A percentile compares a stretch with the other conserved stretches of the same genome.
Evolutionary conservation across 2,329 filamentous ascomycete genomes (phyloP).

Genomic region (Emmonsiellopsis sp.): DNA sequence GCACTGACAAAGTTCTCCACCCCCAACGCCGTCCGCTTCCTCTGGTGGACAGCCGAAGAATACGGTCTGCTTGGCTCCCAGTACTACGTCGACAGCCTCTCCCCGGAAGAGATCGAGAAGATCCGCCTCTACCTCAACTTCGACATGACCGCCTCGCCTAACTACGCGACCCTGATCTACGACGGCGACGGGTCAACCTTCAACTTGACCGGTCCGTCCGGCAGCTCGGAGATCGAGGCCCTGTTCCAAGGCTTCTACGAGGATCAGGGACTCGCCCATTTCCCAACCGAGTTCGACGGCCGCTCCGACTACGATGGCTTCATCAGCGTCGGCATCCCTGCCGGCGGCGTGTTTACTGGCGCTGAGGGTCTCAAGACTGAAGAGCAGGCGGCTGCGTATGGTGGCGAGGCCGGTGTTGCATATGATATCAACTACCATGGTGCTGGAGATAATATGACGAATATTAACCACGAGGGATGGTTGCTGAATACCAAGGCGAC

Average conservation of each 20-base stretch:
- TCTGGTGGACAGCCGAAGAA: slow-evolving; percentile 56
- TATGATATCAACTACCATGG: slow-evolving; percentile 51
- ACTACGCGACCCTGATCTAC: slow-evolving; percentile 47
- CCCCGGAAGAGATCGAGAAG: slow-evolving; percentile 43
- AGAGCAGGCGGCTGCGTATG: slow-evolving; percentile 56
- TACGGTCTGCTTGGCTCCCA: slow-evolving; percentile 53
- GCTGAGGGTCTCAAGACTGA: slow-evolving; percentile 67
- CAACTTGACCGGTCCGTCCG: slow-evolving; percentile 46
- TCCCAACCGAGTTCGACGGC: slow-evolving; percentile 65
- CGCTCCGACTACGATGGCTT: slow-evolving; percentile 74
- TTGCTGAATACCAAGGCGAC: slow-evolving; percentile 43
- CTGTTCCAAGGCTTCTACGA: slow-evolving; percentile 61
- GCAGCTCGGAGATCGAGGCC: slow-evolving; percentile 59
- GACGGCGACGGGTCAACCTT: slow-evolving; percentile 49
- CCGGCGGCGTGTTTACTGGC: slow-evolving; percentile 67
- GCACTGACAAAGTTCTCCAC: slow-evolving; percentile 61
- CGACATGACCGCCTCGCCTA: slow-evolving; percentile 61
- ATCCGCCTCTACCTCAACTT: slow-evolving; percentile 61
- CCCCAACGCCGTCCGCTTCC: slow-evolving; percentile 60
- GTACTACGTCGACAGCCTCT: slow-evolving; percentile 45
- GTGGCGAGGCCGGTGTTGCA: slow-evolving; percentile 54
- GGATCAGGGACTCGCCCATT: slow-evolving; percentile 53
- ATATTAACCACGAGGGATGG: slow-evolving; percentile 46
- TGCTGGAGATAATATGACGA: slow-evolving; percentile 43
- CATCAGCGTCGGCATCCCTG: slow-evolving; percentile 61